These are phyloP conservation scores for Penicillium sp. DNA, from an alignment of 2,329 filamentous ascomycete species.

Conservation along the genomic window DNA sequence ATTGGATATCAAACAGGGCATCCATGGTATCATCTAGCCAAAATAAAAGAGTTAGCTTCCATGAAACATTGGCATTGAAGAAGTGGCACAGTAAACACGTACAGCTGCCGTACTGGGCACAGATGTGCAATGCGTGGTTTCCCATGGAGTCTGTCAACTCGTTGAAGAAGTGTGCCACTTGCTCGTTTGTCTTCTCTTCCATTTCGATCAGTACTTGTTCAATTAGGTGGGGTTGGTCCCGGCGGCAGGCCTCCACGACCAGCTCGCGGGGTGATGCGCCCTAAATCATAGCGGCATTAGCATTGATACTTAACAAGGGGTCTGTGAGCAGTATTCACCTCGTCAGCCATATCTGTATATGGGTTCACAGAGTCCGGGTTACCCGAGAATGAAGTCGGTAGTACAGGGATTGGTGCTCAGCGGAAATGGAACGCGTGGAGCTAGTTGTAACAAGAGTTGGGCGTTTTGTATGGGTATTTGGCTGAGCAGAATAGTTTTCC, in stretches of 20 bases:
- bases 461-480: background rate
- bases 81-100: slow-evolving; percentile 38
- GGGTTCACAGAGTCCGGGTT: background rate
- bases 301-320: background rate
- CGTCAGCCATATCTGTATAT: slow-evolving; percentile 40
- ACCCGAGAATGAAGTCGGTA: background rate
- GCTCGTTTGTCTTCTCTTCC: slow-evolving; percentile 56
- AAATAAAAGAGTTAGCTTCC: background rate
- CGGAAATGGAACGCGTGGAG: background rate
- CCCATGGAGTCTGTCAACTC: slow-evolving; percentile 80
- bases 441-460: background rate
- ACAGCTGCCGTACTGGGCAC: slow-evolving; percentile 83
- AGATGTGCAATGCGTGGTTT: slow-evolving; percentile 85
- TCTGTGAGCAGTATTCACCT: slow-evolving; percentile 33
- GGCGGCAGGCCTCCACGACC: slow-evolving; percentile 86
- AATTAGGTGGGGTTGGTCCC: slow-evolving; percentile 87
- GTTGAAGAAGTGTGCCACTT: slow-evolving; percentile 78
- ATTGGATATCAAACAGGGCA: slow-evolving; percentile 47
- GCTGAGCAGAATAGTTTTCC: background rate
- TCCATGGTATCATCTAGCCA: slow-evolving; percentile 48
- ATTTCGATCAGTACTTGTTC: slow-evolving; percentile 66
- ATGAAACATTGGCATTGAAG: background rate
- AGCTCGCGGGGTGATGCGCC: slow-evolving; percentile 82
- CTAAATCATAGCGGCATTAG: slow-evolving; percentile 44
- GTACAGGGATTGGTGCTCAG: background rate